These are phyloP conservation scores for Dioscorea zingiberensis DNA, from an alignment of 106 monocot genomes.

Conservation along the genomic window DNA sequence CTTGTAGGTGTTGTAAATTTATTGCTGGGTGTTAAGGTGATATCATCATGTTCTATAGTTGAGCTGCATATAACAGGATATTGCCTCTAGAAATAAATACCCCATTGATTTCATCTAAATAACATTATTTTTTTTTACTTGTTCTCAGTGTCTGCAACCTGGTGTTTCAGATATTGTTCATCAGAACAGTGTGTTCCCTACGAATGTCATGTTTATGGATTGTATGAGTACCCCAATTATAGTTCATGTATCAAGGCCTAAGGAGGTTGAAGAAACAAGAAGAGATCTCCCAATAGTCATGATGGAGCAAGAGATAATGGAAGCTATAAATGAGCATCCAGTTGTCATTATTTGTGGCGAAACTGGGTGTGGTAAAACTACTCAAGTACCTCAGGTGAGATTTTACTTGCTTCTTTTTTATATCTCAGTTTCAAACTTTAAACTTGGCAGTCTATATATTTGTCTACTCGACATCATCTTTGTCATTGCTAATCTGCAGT, in stretches of 20 bases:
- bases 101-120: background rate
- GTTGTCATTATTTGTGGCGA: slow-evolving; percentile 93
- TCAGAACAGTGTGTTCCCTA: background rate
- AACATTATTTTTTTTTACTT: background rate
- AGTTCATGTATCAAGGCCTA: slow-evolving; percentile 71
- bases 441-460: background rate
- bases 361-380: slow-evolving; percentile 98
- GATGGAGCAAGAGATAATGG: slow-evolving; percentile 99
- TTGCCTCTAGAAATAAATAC: no score
- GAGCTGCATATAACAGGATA: no score
- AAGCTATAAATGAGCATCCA: slow-evolving; percentile 83
- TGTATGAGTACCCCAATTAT: slow-evolving; percentile 30
- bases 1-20: background rate
- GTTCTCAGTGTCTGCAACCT: slow-evolving; percentile 10
- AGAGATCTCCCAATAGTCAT: slow-evolving; percentile 82
- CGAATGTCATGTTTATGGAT: slow-evolving; percentile 5
- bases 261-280: slow-evolving; percentile 69
- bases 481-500: slow-evolving; percentile 28
- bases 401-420: background rate
- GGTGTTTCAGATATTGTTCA: slow-evolving; percentile 11
- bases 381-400: slow-evolving; percentile 94
- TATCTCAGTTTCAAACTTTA: background rate
- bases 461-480: no score
- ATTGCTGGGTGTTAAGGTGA: background rate
- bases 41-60: background rate